phyloP scores from a whole-genome alignment of 768 basidiomycete species.

The Hypholoma fasciculare region DNA sequence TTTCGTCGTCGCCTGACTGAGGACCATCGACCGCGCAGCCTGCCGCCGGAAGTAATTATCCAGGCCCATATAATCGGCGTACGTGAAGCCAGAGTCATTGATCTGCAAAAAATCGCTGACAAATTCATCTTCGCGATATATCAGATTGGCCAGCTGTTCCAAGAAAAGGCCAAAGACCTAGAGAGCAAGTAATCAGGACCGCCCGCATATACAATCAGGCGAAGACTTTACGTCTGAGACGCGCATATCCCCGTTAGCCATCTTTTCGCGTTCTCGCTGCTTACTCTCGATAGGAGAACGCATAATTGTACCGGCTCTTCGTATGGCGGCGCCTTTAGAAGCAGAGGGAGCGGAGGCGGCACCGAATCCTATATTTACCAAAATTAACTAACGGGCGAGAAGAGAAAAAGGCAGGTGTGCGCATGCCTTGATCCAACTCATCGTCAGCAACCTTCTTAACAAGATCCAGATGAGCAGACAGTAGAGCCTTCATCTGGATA shows the following conservation, averaged over 20 bases:
- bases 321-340: conserved; percentile 58
- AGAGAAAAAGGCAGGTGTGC: not conserved
- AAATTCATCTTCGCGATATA: conserved; percentile 87
- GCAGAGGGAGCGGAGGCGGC: conserved; percentile 37
- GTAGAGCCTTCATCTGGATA: conserved; percentile 74
- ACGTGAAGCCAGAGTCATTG: conserved; percentile 85
- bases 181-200: not conserved
- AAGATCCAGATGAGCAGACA: conserved; percentile 55
- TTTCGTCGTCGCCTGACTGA: conserved; percentile 72
- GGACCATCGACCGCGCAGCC: conserved; percentile 70
- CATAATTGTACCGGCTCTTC: conserved; percentile 85
- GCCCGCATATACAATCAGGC: not conserved
- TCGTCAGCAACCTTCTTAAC: conserved; percentile 75
- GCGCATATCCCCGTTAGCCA: conserved; percentile 58
- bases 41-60: conserved; percentile 95
- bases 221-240: conserved; percentile 62
- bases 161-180: conserved; percentile 78
- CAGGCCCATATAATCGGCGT: conserved; percentile 92
- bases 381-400: not conserved
- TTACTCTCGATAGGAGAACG: conserved; percentile 70
- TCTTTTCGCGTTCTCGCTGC: conserved; percentile 63
- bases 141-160: conserved; percentile 70
- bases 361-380: conserved; percentile 43
- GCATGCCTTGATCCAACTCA: conserved; percentile 68
- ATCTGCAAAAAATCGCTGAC: conserved; percentile 92